These are phyloP conservation scores for Halophytophthora batemanensis DNA, from an alignment of 352 stramenopile genomes.

Conservation along the genomic window DNA sequence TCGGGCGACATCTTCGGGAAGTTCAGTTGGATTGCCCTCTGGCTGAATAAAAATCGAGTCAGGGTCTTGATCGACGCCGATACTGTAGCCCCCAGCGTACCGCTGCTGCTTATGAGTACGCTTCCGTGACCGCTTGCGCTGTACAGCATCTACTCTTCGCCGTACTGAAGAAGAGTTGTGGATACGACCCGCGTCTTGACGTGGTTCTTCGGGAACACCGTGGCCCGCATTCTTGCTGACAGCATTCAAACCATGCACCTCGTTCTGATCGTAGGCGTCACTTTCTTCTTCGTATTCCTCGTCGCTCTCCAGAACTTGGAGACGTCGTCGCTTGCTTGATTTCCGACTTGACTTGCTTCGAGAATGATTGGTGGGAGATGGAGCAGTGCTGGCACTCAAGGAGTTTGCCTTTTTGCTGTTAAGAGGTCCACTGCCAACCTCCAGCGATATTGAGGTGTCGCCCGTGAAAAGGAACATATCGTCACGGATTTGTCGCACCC, in stretches of 20 bases:
- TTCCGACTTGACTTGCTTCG: background rate
- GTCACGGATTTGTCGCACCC: conserved; percentile 11
- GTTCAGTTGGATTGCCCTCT: conserved; percentile 66
- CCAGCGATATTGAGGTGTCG: background rate
- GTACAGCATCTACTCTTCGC: background rate
- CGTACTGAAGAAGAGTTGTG: background rate
- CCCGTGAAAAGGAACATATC: conserved; percentile 14
- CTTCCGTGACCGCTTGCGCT: conserved; percentile 9
- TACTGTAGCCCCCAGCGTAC: conserved; percentile 75
- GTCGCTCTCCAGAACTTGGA: conserved; percentile 40
- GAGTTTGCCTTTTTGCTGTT: conserved; percentile 1
- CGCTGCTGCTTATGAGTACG: conserved; percentile 25
- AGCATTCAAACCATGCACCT: no score
- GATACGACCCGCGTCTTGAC: no score
- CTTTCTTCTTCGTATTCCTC: conserved; percentile 8
- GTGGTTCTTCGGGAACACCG: no score
- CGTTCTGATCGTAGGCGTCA: no score
- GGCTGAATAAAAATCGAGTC: conserved; percentile 83
- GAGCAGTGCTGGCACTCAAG: background rate
- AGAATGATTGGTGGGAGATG: conserved; percentile 3
- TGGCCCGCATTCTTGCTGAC: no score
- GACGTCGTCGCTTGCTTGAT: conserved; percentile 19
- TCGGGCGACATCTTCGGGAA: conserved; percentile 73
- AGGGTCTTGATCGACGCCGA: conserved; percentile 38
- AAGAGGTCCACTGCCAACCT: conserved; percentile 8